Percentiles rank a stretch among this genome's conserved stretches.
These are phyloP conservation scores for Coemansia sp. DNA, from an alignment of 192 early-diverging fungal genomes.

Conservation along the genomic window DNA sequence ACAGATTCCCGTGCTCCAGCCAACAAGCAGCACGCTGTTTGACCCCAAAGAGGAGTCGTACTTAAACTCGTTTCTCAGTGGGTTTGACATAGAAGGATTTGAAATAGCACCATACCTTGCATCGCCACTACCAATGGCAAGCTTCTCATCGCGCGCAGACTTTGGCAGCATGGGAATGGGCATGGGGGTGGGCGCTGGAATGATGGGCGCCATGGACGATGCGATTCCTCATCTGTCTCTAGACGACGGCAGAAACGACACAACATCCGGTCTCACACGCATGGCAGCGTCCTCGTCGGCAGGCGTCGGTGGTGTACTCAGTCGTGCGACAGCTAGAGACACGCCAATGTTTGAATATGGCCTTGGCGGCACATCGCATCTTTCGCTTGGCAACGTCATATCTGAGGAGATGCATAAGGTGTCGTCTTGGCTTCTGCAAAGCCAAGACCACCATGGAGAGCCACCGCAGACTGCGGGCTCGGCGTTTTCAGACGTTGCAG, in stretches of 20 bases:
- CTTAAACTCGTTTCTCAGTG: conserved; percentile 49
- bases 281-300: conserved; percentile 4
- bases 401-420: conserved; percentile 50
- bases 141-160: conserved; percentile 36
- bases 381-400: conserved; percentile 51
- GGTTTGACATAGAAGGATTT: conserved; percentile 48
- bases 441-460: conserved; percentile 29
- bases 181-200: conserved; percentile 51
- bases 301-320: background rate
- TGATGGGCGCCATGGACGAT: conserved; percentile 54
- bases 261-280: conserved; percentile 20
- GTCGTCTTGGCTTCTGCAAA: conserved; percentile 52
- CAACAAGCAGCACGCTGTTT: conserved; percentile 31
- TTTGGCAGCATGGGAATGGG: conserved; percentile 44
- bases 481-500: background rate
- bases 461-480: background rate
- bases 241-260: conserved; percentile 24
- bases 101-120: conserved; percentile 34
- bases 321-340: background rate
- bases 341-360: conserved; percentile 46
- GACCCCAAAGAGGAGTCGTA: conserved; percentile 52
- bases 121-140: conserved; percentile 42
- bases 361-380: conserved; percentile 38
- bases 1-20: background rate
- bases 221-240: conserved; percentile 51